phyloP scores from a whole-genome alignment of 1,284 basidiomycete genomes.

The Rhodotorula mucilaginosa region DNA sequence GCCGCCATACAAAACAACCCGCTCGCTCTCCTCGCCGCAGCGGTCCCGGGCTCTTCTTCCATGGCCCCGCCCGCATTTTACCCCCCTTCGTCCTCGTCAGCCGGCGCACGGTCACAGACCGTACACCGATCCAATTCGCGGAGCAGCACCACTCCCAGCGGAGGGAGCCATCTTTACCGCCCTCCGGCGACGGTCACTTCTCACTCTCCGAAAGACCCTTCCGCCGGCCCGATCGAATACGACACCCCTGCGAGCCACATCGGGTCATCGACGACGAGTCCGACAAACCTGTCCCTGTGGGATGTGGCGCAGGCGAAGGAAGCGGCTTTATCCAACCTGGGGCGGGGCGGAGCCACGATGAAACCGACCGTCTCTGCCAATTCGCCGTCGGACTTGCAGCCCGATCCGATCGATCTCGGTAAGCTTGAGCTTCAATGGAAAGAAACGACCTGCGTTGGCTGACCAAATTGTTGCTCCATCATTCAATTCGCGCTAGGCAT shows the following conservation, averaged over 20 bases:
- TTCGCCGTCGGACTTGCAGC: neutral
- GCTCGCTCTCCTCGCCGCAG: constrained; percentile 11
- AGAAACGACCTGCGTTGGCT: neutral
- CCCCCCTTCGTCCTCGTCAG: neutral
- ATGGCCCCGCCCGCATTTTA: neutral
- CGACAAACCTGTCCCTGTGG: constrained; percentile 16
- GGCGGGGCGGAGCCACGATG: neutral
- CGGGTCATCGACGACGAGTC: constrained; percentile 5
- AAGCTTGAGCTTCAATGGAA: neutral
- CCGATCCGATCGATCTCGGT: constrained; percentile 21
- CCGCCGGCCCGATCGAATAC: constrained; percentile 4
- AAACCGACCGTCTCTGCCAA: neutral
- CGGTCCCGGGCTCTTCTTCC: constrained; percentile 1
- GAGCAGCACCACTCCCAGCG: neutral
- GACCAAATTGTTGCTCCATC: neutral
- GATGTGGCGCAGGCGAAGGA: constrained; percentile 26
- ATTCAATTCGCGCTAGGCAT: neutral
- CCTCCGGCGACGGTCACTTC: neutral
- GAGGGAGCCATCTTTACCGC: neutral
- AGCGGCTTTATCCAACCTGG: constrained; percentile 14
- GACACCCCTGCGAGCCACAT: neutral
- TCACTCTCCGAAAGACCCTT: neutral
- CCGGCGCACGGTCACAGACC: neutral
- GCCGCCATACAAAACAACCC: neutral
- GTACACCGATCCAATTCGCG: neutral